Base-by-base conservation (phyloP, 202 grass and related monocot species). In the Cymbopogon flexuosus region DNA sequence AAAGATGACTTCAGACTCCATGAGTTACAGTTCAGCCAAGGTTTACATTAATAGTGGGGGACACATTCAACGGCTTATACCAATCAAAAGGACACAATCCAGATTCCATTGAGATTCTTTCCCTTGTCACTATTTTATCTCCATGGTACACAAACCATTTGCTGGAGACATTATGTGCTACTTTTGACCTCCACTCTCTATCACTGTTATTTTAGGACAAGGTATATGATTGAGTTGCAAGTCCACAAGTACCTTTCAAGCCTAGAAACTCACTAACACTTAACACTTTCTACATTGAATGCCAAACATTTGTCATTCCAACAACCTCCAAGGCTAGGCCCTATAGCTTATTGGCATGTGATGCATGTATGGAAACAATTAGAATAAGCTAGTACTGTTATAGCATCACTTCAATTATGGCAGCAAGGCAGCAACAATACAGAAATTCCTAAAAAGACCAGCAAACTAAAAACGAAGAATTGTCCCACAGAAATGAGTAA, bases 371-470 rank as follows among this genome's bases (percentile, higher is more conserved):
- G 37, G n/a, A 85, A 62, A 49, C 45, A 15, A 49, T 18, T 51
- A 51, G 14, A 59, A 58, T 64, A 79, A 85, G 43, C 67, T 40
- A 70, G 51, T 84, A 62, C 11, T 59, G 27, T 36, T 41, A 78
- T 34, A 78, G 13, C 43, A 66, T 21, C 15, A 46, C 19, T 49
- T 47, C 35, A 61, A 5, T 45, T 72, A 63, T 63, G 68, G 52
- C 5, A 14, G 56, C 36, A 70, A 70, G 15, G 66, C 29, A 64
- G 36, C 9, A 13, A 33, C 23, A 71, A 30, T 24, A 41, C 41
- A 63, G 4, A 33, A 81, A 35, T 9, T 41, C 40, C 19, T 31
- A 27, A 61, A 70, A 5, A 66, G 45, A 75, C 80, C 45, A 46
- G 30, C 19, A 29, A 74, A 60, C 46, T 10, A 66, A 79, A 73